A percentile compares a stretch with the other conserved stretches of the same genome.
Evolutionary conservation across 768 basidiomycete species (phyloP).

Genomic region (Auricularia sp.): DNA sequence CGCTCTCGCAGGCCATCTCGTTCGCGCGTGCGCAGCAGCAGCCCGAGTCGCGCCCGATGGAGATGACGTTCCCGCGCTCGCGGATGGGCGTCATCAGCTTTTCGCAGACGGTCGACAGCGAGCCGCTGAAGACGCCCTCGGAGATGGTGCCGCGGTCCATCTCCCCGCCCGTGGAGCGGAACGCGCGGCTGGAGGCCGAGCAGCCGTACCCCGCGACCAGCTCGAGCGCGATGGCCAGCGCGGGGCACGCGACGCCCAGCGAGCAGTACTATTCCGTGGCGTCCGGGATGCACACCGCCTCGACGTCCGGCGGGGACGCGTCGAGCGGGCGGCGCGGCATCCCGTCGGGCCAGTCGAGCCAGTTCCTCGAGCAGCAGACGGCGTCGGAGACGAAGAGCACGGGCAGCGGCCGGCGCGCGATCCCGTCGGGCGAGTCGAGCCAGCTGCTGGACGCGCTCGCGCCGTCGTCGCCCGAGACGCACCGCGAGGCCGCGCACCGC

Average conservation of each 20-base stretch:
- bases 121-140: background rate
- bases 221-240: background rate
- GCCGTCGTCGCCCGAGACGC: too few relatives aligned
- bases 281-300: background rate
- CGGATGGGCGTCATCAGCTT: background rate
- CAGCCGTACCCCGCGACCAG: background rate
- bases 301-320: background rate
- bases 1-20: background rate
- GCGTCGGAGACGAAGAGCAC: too few relatives aligned
- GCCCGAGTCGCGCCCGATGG: background rate
- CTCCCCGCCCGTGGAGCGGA: background rate
- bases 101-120: background rate
- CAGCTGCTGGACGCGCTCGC: too few relatives aligned
- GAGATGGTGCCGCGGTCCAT: background rate
- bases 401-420: too few relatives aligned
- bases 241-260: background rate
- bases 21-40: background rate
- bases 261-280: background rate
- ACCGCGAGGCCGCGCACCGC: too few relatives aligned
- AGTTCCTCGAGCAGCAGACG: background rate
- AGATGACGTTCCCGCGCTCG: background rate
- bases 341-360: background rate
- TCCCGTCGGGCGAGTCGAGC: too few relatives aligned
- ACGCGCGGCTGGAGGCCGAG: background rate
- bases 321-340: background rate